Conservation (phyloP, 2,329 filamentous ascomycete genomes). For the Beauveria medogensis region DNA sequence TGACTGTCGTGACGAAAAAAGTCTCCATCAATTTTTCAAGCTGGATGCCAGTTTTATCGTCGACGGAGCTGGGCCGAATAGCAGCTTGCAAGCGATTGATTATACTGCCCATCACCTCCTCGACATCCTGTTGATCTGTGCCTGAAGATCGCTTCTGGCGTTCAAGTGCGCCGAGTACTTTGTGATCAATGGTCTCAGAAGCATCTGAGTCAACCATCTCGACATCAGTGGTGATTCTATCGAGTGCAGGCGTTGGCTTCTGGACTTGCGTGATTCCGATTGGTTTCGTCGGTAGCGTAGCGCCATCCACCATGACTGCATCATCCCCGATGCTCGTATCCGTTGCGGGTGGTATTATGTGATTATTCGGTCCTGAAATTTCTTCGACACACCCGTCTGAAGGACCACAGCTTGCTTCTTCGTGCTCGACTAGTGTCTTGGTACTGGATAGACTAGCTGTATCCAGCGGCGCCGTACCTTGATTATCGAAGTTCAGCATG, state of each 20-base stretch:
- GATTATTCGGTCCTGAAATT: conserved; percentile 12
- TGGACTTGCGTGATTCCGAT: background rate
- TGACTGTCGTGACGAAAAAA: conserved; percentile 55
- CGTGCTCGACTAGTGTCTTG: conserved; percentile 41
- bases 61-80: conserved; percentile 62
- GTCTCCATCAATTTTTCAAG: conserved; percentile 69
- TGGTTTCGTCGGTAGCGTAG: background rate
- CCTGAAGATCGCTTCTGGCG: conserved; percentile 39
- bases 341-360: conserved; percentile 13
- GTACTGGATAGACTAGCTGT: conserved; percentile 42
- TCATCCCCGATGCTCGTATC: conserved; percentile 12
- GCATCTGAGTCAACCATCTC: conserved; percentile 25
- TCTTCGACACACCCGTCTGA: conserved; percentile 28
- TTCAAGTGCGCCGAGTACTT: conserved; percentile 37
- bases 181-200: conserved; percentile 34
- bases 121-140: conserved; percentile 83
- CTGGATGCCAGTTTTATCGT: conserved; percentile 61
- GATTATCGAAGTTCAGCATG: conserved; percentile 26
- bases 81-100: conserved; percentile 86
- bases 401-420: conserved; percentile 28
- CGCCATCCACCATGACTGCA: conserved; percentile 16
- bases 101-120: conserved; percentile 89
- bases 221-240: conserved; percentile 16
- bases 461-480: conserved; percentile 25
- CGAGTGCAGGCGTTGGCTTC: background rate